These are phyloP conservation scores for Penicillium fuscoglaucum DNA, from an alignment of 2,329 filamentous ascomycete species.

Conservation along the genomic window DNA sequence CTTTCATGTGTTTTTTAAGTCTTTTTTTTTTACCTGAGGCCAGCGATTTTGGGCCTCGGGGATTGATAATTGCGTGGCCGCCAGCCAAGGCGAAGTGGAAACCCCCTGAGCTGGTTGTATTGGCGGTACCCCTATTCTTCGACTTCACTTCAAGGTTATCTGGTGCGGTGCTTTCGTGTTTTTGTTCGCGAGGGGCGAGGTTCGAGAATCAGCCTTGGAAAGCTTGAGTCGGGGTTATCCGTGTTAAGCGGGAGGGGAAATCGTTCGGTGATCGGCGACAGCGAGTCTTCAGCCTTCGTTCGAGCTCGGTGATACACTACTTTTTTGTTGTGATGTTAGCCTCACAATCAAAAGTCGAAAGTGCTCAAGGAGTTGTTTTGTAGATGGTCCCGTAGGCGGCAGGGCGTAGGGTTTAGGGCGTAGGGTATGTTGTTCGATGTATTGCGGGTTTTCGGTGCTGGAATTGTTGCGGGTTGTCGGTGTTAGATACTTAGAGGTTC, in stretches of 20 bases:
- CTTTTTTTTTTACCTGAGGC: slow-evolving; percentile 7
- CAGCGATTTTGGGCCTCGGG: slow-evolving; percentile 8
- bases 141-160: background rate
- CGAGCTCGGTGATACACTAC: background rate
- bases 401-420: background rate
- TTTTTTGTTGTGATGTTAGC: slow-evolving; percentile 3
- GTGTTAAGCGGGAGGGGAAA: background rate
- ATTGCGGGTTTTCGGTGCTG: background rate
- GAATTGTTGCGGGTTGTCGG: background rate
- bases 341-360: slow-evolving; percentile 5
- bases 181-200: background rate
- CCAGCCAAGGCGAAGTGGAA: background rate
- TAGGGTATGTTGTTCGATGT: background rate
- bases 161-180: background rate
- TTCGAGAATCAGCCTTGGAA: background rate
- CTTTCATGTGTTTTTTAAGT: slow-evolving; percentile 12
- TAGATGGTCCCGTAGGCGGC: background rate
- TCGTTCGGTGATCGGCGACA: background rate
- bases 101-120: background rate
- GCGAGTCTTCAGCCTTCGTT: background rate
- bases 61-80: background rate
- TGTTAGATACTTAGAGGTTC: background rate
- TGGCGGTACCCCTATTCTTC: background rate
- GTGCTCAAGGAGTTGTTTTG: background rate
- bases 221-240: background rate